Evolutionary conservation across 2,329 filamentous ascomycete genomes (phyloP), one percentile per base, ranked within the genome.

Genomic region (Sarocladium oryzae): DNA sequence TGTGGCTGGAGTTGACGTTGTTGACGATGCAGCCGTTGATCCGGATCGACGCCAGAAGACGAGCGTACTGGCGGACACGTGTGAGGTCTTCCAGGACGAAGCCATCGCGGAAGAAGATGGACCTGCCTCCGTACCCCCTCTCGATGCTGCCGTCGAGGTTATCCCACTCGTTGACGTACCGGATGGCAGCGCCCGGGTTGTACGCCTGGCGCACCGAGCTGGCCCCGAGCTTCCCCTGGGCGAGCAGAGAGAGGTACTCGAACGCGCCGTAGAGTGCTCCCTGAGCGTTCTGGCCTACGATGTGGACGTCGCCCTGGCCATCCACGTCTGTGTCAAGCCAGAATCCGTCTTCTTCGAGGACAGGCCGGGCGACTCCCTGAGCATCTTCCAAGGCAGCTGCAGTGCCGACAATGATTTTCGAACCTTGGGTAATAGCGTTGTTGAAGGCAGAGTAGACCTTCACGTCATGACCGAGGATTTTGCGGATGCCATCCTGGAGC

Each of bases 121-220:
- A 88, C 0, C 72, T 67, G 0, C 85, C 85, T 2, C 74, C 84
- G 57, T 85, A 88, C 16, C 85, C 85, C 50, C 84, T 71, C 61
- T 88, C 85, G 40, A 88, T 81, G 35, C 74, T 81, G 13, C 84
- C 65, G 18, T 63, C 60, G 62, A 88, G 69, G 56, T 88, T 86
- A 60, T 88, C 83, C 85, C 85, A 88, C 56, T 88, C 77, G 58
- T 88, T 88, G 0, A 81, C 76, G 84, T 84, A 88, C 55, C 85
- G 75, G 36, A 88, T 77, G 0, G 78, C 77, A 0, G 77, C 80
- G 52, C 74, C 72, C 0, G 83, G 82, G 55, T 77, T 85, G 46
- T 74, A 73, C 3, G 73, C 61, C 48, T 72, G 71, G 13, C 36
- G 36, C 4, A 40, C 36, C n/a, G n/a, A n/a, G 3, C 71, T 59